Evolutionary conservation across 768 basidiomycete genomes (phyloP).

Genomic region (Tricholoma matsutake): DNA sequence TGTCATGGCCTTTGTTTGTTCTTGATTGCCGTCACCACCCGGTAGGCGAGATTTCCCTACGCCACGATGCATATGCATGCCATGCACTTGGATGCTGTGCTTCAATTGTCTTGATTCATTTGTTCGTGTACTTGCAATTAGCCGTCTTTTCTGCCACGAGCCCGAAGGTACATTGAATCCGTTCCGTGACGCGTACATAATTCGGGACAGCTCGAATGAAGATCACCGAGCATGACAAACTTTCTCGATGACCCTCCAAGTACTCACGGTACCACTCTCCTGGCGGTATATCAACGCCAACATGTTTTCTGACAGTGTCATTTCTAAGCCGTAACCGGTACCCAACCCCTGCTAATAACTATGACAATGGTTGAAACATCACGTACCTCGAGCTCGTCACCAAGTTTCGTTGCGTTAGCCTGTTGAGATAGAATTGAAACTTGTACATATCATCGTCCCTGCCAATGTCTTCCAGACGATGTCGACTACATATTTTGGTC

Average conservation of each 20-base stretch:
- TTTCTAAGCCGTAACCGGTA: too few relatives aligned
- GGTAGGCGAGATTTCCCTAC: neutral
- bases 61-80: too few relatives aligned
- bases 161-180: neutral
- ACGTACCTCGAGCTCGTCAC: too few relatives aligned
- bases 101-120: too few relatives aligned
- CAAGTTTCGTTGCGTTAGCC: too few relatives aligned
- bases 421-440: neutral
- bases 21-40: conserved; percentile 8
- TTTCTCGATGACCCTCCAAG: too few relatives aligned
- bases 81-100: too few relatives aligned
- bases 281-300: too few relatives aligned
- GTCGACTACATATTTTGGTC: neutral
- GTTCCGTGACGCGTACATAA: neutral
- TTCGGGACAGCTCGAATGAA: neutral
- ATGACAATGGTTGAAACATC: neutral
- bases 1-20: conserved; percentile 13
- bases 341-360: neutral
- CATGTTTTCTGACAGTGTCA: too few relatives aligned
- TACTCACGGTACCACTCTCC: too few relatives aligned
- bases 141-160: neutral
- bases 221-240: neutral
- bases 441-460: neutral
- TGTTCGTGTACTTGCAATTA: too few relatives aligned
- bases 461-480: neutral